phyloP scores from a whole-genome alignment of 495 filamentous ascomycete genomes.

The Aspergillus conjunctus region DNA sequence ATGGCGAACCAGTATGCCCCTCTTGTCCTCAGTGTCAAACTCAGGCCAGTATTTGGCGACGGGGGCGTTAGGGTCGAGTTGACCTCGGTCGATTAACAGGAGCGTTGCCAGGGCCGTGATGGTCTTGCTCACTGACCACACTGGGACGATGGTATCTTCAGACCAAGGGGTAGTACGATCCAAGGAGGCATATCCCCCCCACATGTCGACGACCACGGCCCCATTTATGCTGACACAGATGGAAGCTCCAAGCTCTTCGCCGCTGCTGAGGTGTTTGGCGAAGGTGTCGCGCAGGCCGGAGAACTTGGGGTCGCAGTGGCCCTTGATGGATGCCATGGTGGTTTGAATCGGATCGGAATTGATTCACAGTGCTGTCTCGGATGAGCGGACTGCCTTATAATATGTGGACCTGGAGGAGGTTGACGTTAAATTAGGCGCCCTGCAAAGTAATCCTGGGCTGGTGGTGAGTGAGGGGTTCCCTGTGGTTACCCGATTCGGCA shows the following conservation, averaged over 20 bases:
- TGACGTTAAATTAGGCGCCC: too few species aligned
- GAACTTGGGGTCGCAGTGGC: conserved; percentile 41
- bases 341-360: background rate
- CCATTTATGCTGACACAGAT: conserved; percentile 47
- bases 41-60: conserved; percentile 51
- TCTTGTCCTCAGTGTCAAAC: conserved; percentile 45
- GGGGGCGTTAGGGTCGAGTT: conserved; percentile 38
- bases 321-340: conserved; percentile 38
- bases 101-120: conserved; percentile 41
- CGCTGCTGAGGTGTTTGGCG: conserved; percentile 28
- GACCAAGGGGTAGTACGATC: conserved; percentile 36
- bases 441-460: too few species aligned
- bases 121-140: conserved; percentile 48
- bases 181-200: conserved; percentile 44
- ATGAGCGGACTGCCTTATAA: background rate
- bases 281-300: conserved; percentile 35
- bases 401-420: too few species aligned
- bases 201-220: conserved; percentile 47
- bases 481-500: background rate
- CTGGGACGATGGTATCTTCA: conserved; percentile 40
- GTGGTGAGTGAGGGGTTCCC: background rate
- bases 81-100: conserved; percentile 44
- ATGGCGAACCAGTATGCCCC: conserved; percentile 43
- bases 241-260: conserved; percentile 45
- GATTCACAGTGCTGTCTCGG: background rate